Base-by-base conservation (phyloP, 2,329 filamentous ascomycete genomes). In the Alternaria gaisen region DNA sequence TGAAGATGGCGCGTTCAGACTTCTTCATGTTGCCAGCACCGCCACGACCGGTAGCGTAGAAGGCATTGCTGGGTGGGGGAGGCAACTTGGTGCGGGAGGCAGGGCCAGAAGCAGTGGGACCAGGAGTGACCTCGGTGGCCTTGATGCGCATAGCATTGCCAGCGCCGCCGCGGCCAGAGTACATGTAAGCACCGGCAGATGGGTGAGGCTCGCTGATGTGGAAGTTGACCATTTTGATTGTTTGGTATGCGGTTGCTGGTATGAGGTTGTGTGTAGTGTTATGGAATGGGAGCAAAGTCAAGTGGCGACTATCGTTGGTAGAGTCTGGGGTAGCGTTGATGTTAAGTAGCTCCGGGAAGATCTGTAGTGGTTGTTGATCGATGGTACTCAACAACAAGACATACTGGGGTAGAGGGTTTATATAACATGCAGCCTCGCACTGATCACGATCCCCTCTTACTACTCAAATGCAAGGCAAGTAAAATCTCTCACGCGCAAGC, bases 31-130 rank as follows among this genome's bases (percentile, higher is more conserved):
- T 91, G 72, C 89, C 89, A 3, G 88, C 88, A 59, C 89, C 88
- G 68, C 89, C 89, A 59, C 89, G 87, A 69, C 89, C 89, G 11
- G 85, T 85, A 80, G 88, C 86, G 83, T 90, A 90, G 80, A 84
- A 83, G 60, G 81, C 77, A 43, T 81, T 79, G 64, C 66, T 72
- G 71, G 74, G 82, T 67, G 71, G 83, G 74, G 69, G 79, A 65
- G 82, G 78, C 58, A 87, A 82, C 56, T 81, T 81, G 53, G 83
- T 78, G 65, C 82, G 78, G 1, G 85, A 80, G 12, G 84, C 82
- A 62, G 84, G 82, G 59, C 83, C 79, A 8, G 78, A 76, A 65
- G 81, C 80, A 58, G 77, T 76, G 53, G 77, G 74, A 63, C 80
- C 83, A 56, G 75, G 64, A 63, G 86, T 86, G 63, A 87, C 79